Conservation (phyloP, 2,329 filamentous ascomycete genomes). For the Nectriaceae sp. region DNA sequence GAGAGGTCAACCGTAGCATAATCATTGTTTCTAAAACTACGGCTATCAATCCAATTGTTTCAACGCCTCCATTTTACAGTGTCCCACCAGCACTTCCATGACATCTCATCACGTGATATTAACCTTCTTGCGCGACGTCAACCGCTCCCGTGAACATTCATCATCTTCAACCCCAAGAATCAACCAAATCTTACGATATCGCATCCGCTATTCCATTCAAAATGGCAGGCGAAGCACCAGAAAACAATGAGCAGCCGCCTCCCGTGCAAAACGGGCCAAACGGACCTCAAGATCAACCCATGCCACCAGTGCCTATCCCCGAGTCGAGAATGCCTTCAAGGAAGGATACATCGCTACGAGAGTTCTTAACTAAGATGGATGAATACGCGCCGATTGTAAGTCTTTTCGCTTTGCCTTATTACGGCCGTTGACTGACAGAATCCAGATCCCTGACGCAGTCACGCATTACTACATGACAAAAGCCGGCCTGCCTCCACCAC, state of each 20-base stretch:
- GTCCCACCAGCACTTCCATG: no score
- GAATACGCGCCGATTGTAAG: constrained; percentile 95
- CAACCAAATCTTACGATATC: constrained; percentile 8
- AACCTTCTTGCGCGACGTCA: constrained; percentile 15
- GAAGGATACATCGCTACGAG: constrained; percentile 89
- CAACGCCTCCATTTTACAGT: no score
- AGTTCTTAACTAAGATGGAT: constrained; percentile 96
- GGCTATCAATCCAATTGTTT: no score
- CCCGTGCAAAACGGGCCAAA: constrained; percentile 30
- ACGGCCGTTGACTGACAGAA: constrained; percentile 10
- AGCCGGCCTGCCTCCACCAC: constrained; percentile 89
- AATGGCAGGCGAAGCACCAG: constrained; percentile 40
- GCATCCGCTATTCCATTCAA: constrained; percentile 20
- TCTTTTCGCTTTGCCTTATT: background rate
- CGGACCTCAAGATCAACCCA: constrained; percentile 29
- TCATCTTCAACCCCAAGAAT: background rate
- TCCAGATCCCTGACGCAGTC: constrained; percentile 92
- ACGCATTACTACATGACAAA: constrained; percentile 98
- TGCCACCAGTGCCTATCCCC: constrained; percentile 49
- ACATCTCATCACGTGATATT: constrained; percentile 24
- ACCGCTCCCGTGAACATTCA: constrained; percentile 11
- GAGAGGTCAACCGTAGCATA: no score
- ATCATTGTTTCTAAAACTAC: no score
- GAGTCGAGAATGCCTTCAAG: constrained; percentile 72
- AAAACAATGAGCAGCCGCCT: constrained; percentile 33